Evolutionary conservation across 495 filamentous ascomycete species (phyloP), one percentile per base, ranked within the genome.

Genomic region (Aspergillus funiculosus): DNA sequence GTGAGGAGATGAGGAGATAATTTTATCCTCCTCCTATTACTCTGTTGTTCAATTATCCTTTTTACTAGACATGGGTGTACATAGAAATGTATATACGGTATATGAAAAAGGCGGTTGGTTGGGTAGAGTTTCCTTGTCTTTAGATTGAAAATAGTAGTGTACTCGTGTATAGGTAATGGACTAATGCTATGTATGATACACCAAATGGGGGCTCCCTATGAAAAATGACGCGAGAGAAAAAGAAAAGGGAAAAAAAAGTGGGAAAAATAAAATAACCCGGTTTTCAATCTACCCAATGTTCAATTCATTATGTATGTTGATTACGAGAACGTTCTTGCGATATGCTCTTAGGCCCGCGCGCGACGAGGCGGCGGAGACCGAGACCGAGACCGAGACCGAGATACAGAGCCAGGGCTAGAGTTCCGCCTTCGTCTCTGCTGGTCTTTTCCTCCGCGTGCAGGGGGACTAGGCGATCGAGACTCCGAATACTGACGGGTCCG

Each of bases 291-390:
- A 15, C 17, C 7, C 27, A 2, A n/a, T n/a, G 27, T 46, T 19
- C 35, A 21, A 15, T 35, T 26, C n/a, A n/a, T n/a, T n/a, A n/a
- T n/a, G n/a, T n/a, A n/a, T n/a, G n/a, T n/a, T n/a, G n/a, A n/a
- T n/a, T n/a, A n/a, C n/a, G n/a, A n/a, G n/a, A n/a, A n/a, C n/a
- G n/a, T n/a, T n/a, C n/a, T n/a, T n/a, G n/a, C n/a, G n/a, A n/a
- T n/a, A n/a, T n/a, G n/a, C 11, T 28, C 26, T 28, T 48, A 50
- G 36, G 41, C 43, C 14, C 48, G 37, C 10, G 11, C 37, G 14
- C 51, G 46, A 44, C 62, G 63, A n/a, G 59, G 59, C 39, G 63
- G 65, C 6, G 59, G 60, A 5, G 55, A 54, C 0, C 35, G 46
- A 11, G 57, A 48, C 4, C 52, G 52, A 22, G 58, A 61, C 8